Evolutionary conservation across 305 asterid genomes (phyloP).

Genomic region (Fraxinus xanthoxyloides): DNA sequence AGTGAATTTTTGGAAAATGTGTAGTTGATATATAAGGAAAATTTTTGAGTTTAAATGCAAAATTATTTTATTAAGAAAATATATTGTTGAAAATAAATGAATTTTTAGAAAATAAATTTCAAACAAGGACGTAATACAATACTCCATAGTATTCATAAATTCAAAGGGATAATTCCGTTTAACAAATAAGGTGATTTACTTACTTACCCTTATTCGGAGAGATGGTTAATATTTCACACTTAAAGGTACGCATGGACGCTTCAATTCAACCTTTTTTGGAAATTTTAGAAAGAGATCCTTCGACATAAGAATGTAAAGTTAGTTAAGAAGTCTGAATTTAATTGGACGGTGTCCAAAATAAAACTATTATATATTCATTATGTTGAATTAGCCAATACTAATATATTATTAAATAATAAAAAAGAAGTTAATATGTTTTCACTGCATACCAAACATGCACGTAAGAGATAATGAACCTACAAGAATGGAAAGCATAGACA

Average conservation of each 20-base stretch:
- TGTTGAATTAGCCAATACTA: neutral
- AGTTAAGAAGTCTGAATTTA: neutral
- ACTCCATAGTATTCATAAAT: neutral
- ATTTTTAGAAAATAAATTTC: neutral
- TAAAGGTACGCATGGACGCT: neutral
- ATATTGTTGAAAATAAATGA: neutral
- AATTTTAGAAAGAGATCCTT: neutral
- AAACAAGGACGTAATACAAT: neutral
- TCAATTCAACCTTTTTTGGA: neutral
- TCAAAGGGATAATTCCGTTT: neutral
- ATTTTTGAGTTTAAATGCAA: neutral
- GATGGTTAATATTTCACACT: neutral
- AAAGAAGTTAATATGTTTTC: too few species aligned
- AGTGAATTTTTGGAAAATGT: too few species aligned
- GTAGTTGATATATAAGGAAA: neutral
- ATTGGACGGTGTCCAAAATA: neutral
- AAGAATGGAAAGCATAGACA: neutral
- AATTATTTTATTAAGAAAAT: too few species aligned
- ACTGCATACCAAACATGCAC: neutral
- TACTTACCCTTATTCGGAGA: neutral
- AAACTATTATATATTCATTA: too few species aligned
- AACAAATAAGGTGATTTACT: neutral
- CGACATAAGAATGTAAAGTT: neutral
- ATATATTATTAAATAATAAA: too few species aligned
- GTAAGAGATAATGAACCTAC: neutral